phyloP scores from a whole-genome alignment of 768 basidiomycete species.

The Ephemerocybe angulata region DNA sequence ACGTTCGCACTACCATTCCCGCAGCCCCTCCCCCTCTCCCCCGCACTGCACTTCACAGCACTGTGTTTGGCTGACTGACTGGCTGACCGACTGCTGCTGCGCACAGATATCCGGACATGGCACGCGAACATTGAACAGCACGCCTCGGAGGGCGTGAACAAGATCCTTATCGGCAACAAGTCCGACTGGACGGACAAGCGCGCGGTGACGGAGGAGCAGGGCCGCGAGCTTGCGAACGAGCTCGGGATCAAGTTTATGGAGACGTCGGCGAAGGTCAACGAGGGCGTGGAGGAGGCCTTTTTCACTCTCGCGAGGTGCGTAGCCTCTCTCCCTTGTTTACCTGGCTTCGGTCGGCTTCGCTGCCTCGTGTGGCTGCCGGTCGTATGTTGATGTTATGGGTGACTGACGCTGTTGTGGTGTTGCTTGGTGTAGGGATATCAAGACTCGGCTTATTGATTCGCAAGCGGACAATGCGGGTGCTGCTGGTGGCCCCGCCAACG shows the following conservation, averaged over 20 bases:
- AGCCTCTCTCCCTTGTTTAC: not conserved
- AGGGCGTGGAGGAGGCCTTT: constrained; percentile 98
- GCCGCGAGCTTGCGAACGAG: constrained; percentile 87
- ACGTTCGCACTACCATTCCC: constrained; percentile 22
- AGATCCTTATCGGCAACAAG: constrained; percentile 98
- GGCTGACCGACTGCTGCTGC: not conserved
- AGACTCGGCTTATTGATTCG: constrained; percentile 93
- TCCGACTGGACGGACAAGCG: constrained; percentile 98
- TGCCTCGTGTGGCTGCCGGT: too few species aligned
- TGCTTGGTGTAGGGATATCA: constrained; percentile 75
- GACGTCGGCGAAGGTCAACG: constrained; percentile 95
- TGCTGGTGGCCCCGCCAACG: constrained; percentile 40
- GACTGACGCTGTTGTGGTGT: not conserved
- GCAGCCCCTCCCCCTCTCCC: not conserved
- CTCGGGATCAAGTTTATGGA: constrained; percentile 97
- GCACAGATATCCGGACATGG: constrained; percentile 86
- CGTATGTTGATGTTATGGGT: too few species aligned
- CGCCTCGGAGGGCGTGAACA: constrained; percentile 98
- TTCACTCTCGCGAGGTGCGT: constrained; percentile 91
- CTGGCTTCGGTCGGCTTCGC: too few species aligned
- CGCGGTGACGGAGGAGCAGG: constrained; percentile 87
- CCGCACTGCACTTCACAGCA: too few species aligned
- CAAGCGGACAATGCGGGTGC: constrained; percentile 59
- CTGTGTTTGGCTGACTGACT: too few species aligned
- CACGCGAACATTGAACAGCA: constrained; percentile 97